These are phyloP conservation scores for Prunus campanulata DNA, from an alignment of 306 rosid species.

Conservation along the genomic window DNA sequence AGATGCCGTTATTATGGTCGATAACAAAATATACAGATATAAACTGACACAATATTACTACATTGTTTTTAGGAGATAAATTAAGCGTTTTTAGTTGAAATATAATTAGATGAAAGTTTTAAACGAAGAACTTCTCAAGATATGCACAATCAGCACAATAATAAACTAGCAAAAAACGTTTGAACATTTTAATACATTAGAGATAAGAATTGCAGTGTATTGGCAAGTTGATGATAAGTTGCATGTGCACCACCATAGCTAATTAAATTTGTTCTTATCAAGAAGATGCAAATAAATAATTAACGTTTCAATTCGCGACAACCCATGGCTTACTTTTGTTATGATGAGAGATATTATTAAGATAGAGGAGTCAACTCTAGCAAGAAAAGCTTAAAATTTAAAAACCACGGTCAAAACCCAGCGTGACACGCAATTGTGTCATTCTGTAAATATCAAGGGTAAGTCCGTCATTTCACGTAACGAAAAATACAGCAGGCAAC, in stretches of 20 bases:
- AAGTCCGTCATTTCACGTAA: conserved; percentile 1
- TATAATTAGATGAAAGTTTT: no score
- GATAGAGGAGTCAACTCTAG: background rate
- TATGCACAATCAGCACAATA: no score
- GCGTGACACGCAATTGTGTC: background rate
- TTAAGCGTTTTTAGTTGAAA: no score
- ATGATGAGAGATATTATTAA: background rate
- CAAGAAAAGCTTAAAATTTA: background rate
- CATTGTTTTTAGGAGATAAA: no score
- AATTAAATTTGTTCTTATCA: background rate
- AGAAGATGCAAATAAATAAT: background rate
- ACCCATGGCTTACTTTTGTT: no score
- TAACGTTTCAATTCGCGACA: background rate
- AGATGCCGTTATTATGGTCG: no score
- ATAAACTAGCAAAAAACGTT: background rate
- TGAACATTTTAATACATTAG: background rate
- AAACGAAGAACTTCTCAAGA: no score
- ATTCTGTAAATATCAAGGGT: background rate
- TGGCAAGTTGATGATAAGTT: background rate
- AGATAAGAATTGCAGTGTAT: background rate
- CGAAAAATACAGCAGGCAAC: background rate
- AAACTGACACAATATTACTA: no score
- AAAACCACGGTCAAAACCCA: background rate
- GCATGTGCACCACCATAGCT: background rate
- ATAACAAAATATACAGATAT: no score